Evolutionary conservation across 2,329 filamentous ascomycete genomes (phyloP), one percentile per base, ranked within the genome.

Genomic region (Fulvia fulva): DNA sequence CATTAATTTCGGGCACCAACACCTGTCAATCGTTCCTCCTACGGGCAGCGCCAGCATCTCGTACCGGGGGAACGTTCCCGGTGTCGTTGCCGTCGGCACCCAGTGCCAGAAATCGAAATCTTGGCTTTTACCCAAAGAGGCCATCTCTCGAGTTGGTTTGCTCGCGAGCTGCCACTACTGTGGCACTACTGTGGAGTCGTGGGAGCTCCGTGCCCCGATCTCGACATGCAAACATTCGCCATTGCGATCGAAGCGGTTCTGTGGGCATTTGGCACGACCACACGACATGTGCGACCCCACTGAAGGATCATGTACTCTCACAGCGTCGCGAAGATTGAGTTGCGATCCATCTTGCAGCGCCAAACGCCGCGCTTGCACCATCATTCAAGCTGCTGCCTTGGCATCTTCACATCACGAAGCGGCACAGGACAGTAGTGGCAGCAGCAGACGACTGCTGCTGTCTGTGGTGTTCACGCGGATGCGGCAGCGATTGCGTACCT

Each of bases 401-500:
- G n/a, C n/a, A n/a, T n/a, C n/a, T n/a, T n/a, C n/a, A n/a, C n/a
- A n/a, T n/a, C n/a, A n/a, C n/a, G n/a, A n/a, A n/a, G 4, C 28
- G 2, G 28, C 28, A 7, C 28, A 32, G 8, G 28, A 12, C 8
- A 32, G 28, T 12, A 32, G 28, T 2, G 28, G 8, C 8, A 12
- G 28, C 28, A 32, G 12, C 1, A 19, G n/a, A n/a, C 37, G 3
- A 41, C 16, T 19, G 16, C 16, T 41, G 16, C 19, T 16, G 9
- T 25, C n/a, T 12, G 19, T n/a, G 43, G 23, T 37, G 30, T 25
- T 32, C 21, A 30, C 21, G 47, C 26, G 50, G 28, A 53, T 46
- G 37, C 43, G 22, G 43, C 43, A 54, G 52, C 34, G 51, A 53
- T 43, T 26, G 51, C 32, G 51, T 54, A 22, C 43, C 41, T 46